Base-by-base conservation (phyloP, 176 grass and related monocot genomes). In the Neostapfia colusana region DNA sequence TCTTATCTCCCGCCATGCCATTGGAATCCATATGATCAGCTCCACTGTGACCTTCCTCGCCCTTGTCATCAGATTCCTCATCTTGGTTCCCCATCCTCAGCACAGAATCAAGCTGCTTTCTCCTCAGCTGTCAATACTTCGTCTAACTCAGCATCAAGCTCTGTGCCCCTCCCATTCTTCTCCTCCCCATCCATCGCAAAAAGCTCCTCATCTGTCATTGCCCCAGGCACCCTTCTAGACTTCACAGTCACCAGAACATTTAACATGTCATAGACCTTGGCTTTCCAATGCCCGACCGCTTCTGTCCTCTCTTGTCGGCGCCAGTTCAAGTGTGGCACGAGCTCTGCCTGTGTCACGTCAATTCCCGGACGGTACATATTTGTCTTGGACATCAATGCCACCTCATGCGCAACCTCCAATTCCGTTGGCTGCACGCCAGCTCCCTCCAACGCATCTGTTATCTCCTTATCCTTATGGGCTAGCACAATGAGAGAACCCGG, bases 281-380 rank as follows among this genome's bases (percentile, higher is more conserved):
- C 92, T 48, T 99, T 99, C 95, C 95, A 99, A 37, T 90, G 88
- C 14, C 95, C 91, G 11, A 99, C 80, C 0, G 82, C 67, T 51
- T 99, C 95, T 5, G 77, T 64, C 80, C 85, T 88, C 85, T 95
- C 95, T 1, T 94, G 92, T 17, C 95, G 74, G 40, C 95, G 89
- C 95, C 95, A 99, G 37, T 92, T 99, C 69, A 99, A 69, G 60
- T 99, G 95, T 0, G 95, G 89, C 18, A 95, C 77, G 10, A 99
- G 91, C n/a, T 95, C 91, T 0, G 95, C 95, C 82, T 99, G 95
- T 0, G 95, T 99, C 13, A 99, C 95, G 4, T 99, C 95, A 4
- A 99, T 99, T 16, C 95, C 95, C 0, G 95, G 95, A 0, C 95
- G 80, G 36, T 95, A 99, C 95, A 99, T 99, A 37, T 99, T 99